These are phyloP conservation scores for Syzygium malaccense DNA, from an alignment of 441 rosid genomes.

Conservation along the genomic window DNA sequence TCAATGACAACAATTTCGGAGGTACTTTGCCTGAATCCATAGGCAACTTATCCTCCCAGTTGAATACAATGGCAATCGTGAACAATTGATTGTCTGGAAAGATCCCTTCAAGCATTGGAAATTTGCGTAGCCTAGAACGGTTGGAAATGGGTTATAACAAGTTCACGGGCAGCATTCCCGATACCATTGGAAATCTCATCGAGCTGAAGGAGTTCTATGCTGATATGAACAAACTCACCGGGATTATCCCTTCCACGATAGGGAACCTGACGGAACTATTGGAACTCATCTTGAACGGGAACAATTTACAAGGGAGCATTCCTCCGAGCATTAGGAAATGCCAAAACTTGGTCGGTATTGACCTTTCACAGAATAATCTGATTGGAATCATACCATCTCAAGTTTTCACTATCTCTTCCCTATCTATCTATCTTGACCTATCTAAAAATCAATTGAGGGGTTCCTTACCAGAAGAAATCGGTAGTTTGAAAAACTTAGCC, in stretches of 20 bases:
- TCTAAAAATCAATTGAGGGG: accelerated
- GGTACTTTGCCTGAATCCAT: background rate
- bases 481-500: accelerated
- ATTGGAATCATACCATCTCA: background rate
- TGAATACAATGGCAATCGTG: accelerated
- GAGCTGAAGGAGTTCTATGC: accelerated
- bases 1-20: accelerated
- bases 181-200: background rate
- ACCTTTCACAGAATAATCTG: background rate
- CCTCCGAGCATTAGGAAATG: background rate
- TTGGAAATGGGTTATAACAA: accelerated
- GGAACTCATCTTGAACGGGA: accelerated
- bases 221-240: background rate
- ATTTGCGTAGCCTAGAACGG: background rate
- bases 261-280: background rate
- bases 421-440: accelerated
- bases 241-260: background rate
- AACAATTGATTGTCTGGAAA: accelerated
- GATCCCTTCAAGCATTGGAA: background rate
- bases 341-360: accelerated
- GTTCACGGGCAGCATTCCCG: background rate
- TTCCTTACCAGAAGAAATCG: background rate
- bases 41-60: background rate
- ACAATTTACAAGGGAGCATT: background rate
- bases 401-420: background rate